A percentile compares a stretch with the other conserved stretches of the same genome.
Evolutionary conservation across 2,329 filamentous ascomycete species (phyloP).

Genomic region (Lachnellula subtilissima): DNA sequence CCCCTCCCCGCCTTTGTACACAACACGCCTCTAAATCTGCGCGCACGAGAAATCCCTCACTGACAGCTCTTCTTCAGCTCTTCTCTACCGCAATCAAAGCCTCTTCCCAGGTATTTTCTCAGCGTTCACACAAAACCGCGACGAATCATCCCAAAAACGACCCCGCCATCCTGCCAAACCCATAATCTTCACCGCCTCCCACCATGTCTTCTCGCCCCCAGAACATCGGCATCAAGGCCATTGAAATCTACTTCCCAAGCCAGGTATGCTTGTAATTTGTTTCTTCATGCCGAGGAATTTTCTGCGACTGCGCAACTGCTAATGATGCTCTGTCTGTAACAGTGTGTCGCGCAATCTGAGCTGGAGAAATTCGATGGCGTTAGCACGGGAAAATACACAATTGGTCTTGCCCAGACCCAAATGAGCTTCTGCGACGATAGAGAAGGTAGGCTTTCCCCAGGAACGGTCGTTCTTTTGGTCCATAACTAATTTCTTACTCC

Average conservation of each 20-base stretch:
- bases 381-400: conserved; percentile 79
- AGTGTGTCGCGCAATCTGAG: conserved; percentile 82
- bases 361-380: conserved; percentile 86
- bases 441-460: conserved; percentile 56
- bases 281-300: background rate
- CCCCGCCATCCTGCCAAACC: background rate
- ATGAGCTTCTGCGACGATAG: conserved; percentile 91
- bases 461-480: background rate
- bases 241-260: conserved; percentile 82
- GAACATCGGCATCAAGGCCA: conserved; percentile 90
- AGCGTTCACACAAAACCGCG: background rate
- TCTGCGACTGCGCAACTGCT: conserved; percentile 5
- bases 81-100: too few species aligned
- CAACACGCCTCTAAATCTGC: too few species aligned
- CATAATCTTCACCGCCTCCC: conserved; percentile 23
- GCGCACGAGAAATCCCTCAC: too few species aligned
- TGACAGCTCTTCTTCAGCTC: too few species aligned
- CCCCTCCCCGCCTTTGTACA: too few species aligned
- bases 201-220: conserved; percentile 71
- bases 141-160: background rate
- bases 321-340: conserved; percentile 12
- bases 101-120: background rate
- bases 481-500: conserved; percentile 6
- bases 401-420: conserved; percentile 84
- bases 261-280: conserved; percentile 55